Conservation (phyloP, 768 basidiomycete species). For the Austroboletus eburneus region DNA sequence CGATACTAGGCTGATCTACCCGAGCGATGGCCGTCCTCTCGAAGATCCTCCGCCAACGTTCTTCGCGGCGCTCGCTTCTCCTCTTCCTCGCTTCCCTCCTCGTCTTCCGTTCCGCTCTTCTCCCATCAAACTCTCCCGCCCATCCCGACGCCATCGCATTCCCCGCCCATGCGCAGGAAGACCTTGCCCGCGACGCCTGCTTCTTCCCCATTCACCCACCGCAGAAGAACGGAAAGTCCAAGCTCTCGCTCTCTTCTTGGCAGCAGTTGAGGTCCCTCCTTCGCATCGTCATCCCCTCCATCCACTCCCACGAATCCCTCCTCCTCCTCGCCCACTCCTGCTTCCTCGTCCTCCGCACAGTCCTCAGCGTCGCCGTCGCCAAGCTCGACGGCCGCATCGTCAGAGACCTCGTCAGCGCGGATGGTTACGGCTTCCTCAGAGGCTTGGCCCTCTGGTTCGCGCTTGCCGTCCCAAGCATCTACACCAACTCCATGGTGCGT, state of each 20-base stretch:
- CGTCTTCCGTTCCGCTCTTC: constrained; percentile 47
- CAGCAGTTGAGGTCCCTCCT: constrained; percentile 69
- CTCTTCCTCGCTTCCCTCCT: constrained; percentile 44
- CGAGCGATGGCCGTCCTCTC: constrained; percentile 18
- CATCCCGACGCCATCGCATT: constrained; percentile 50
- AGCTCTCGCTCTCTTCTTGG: constrained; percentile 66
- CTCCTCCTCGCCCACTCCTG: constrained; percentile 74
- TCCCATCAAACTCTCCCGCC: too few relatives aligned
- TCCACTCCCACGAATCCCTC: constrained; percentile 63
- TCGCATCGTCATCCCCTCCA: constrained; percentile 65
- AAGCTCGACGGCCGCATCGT: constrained; percentile 88
- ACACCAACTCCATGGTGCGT: constrained; percentile 90
- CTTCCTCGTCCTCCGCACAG: constrained; percentile 82
- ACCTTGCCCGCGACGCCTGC: constrained; percentile 48
- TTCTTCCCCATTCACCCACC: constrained; percentile 59
- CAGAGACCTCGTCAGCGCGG: constrained; percentile 80
- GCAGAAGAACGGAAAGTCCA: constrained; percentile 28
- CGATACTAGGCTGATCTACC: neutral
- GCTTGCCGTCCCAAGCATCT: constrained; percentile 88
- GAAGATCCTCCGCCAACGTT: neutral
- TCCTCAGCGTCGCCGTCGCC: constrained; percentile 86
- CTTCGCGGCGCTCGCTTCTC: constrained; percentile 30
- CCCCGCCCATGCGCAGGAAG: constrained; percentile 56
- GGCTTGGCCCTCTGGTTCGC: constrained; percentile 88
- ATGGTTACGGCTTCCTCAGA: constrained; percentile 75